These are phyloP conservation scores for Trametes cinnabarina DNA, from an alignment of 768 basidiomycete genomes.

Conservation along the genomic window DNA sequence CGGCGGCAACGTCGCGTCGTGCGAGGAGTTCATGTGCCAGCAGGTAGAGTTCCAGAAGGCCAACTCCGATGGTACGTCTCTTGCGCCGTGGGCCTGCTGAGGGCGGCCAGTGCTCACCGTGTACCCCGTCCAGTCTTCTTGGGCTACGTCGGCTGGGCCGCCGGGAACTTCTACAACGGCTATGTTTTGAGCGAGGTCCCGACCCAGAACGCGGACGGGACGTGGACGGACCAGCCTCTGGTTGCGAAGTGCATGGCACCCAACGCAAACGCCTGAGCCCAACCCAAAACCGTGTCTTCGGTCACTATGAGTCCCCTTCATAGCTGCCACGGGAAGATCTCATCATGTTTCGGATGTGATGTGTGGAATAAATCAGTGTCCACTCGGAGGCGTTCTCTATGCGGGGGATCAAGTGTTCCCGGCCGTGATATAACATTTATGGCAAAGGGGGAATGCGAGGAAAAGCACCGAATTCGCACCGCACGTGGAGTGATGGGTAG, in stretches of 20 bases:
- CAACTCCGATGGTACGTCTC: slow-evolving; percentile 15
- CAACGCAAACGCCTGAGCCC: slow-evolving; percentile 6
- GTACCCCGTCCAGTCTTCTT: slow-evolving; percentile 30
- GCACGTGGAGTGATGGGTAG: too few species aligned
- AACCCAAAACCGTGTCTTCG: background rate
- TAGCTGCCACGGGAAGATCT: too few species aligned
- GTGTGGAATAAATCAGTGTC: too few species aligned
- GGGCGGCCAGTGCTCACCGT: slow-evolving; percentile 16
- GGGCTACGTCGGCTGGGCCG: slow-evolving; percentile 55
- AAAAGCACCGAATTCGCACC: too few species aligned
- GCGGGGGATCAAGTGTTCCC: too few species aligned
- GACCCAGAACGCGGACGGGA: slow-evolving; percentile 36
- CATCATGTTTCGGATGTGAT: too few species aligned
- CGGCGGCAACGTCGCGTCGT: slow-evolving; percentile 39
- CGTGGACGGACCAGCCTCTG: slow-evolving; percentile 40
- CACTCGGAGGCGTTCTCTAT: too few species aligned
- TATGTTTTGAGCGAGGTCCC: slow-evolving; percentile 52
- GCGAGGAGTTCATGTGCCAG: slow-evolving; percentile 31
- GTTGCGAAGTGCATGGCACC: slow-evolving; percentile 15
- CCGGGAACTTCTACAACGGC: slow-evolving; percentile 47
- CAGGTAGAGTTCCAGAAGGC: slow-evolving; percentile 22
- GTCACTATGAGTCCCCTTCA: too few species aligned
- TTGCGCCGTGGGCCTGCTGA: background rate
- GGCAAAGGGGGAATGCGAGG: too few species aligned
- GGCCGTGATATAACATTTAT: too few species aligned